These are phyloP conservation scores for Guadua angustifolia DNA, from an alignment of 176 grass and related monocot genomes.

Conservation along the genomic window DNA sequence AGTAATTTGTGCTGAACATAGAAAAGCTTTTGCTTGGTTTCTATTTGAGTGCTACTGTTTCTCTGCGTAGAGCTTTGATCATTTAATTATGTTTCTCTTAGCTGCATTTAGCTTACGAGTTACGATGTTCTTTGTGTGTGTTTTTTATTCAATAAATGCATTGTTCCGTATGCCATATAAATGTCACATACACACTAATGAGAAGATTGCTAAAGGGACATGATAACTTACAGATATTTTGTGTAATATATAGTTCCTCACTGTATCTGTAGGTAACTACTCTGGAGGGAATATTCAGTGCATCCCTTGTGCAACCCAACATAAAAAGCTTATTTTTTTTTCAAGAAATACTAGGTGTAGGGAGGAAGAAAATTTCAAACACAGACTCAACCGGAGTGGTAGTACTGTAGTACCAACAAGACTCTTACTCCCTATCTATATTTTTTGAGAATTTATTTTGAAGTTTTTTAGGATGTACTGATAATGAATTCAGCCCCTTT, in stretches of 20 bases:
- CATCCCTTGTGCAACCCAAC: not conserved
- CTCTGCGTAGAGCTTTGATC: not conserved
- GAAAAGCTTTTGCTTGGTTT: constrained; percentile 17
- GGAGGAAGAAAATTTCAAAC: not conserved
- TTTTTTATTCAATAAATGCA: not conserved
- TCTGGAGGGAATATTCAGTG: not conserved
- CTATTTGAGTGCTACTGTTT: not conserved
- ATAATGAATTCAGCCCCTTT: not conserved
- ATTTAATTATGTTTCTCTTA: not conserved
- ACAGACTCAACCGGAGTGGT: not conserved
- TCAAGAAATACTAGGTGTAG: not conserved
- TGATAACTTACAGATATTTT: not conserved
- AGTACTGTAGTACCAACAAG: not conserved
- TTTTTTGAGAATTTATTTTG: not conserved
- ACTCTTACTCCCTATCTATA: not conserved
- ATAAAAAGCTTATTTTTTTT: not conserved
- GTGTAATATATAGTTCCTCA: not conserved
- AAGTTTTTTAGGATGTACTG: not conserved
- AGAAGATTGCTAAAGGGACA: constrained; percentile 9
- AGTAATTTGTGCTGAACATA: constrained; percentile 16
- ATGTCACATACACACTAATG: not conserved
- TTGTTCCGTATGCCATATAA: not conserved
- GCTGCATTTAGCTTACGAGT: not conserved
- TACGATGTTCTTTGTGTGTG: not conserved
- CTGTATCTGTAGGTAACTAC: not conserved